Base-by-base conservation (phyloP, 2,329 filamentous ascomycete genomes). In the Falciphora oryzae region DNA sequence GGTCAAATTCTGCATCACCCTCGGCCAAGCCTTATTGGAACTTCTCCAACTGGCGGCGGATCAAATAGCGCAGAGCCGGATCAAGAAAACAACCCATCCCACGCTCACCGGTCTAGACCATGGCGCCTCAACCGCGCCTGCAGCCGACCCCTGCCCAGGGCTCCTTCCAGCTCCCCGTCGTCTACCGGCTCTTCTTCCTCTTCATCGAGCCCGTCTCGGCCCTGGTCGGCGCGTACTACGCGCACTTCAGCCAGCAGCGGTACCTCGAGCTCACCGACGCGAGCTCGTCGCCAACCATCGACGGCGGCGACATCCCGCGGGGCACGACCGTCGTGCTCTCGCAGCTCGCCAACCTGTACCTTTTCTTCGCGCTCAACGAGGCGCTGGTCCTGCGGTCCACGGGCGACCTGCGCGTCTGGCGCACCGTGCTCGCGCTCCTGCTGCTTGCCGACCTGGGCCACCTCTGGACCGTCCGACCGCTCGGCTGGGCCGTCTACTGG, bases 381-480 rank as follows among this genome's bases (percentile, higher is more conserved):
- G 89, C 89, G 2, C 76, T 92, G 29, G 87, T 94, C 16, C 81
- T 94, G 68, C 87, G 91, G 57, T 81, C 84, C 22, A 91, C 90
- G 8, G 78, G 79, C 62, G 87, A 93, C 76, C 72, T 88, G 44
- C 79, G 80, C 29, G 90, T 94, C 65, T 94, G 91, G 91, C 81
- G 79, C 68, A 80, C 84, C 1, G 80, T 93, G 31, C 78, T 93
- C 5, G 76, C 89, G 59, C 87, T 83, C 53, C 77, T 93, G 65
- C 80, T 93, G 38, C 73, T 93, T 22, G 91, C 89, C n/a, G 91
- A 94, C 74, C 73, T 92, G 44, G 91, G 90, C 4, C 91, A 93
- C 74, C 76, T 93, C 64, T 90, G 87, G 75, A 86, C 86, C 50
- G 81, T 93, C 66, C 77, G 79, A 50, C 78, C 78, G 32, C 78